Evolutionary conservation across 345 rosid genomes (phyloP).

Genomic region (Eucalyptus coolabah): DNA sequence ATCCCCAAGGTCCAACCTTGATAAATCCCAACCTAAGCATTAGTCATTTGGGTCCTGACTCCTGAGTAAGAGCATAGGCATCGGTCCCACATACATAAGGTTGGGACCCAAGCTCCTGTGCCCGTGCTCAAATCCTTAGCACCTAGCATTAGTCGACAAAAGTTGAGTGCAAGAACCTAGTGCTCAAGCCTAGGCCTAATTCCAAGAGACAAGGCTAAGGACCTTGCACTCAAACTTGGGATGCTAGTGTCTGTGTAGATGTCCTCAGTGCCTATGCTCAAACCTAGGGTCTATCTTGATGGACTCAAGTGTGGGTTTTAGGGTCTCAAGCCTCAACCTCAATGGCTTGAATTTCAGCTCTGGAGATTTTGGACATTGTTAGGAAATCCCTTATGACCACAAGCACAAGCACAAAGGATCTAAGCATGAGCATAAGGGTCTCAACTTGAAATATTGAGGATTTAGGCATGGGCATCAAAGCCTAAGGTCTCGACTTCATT

Average conservation of each 20-base stretch:
- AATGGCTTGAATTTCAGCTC: too few relatives aligned
- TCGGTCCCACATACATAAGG: too few relatives aligned
- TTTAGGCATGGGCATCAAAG: neutral
- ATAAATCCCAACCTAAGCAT: neutral
- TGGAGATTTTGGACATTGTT: too few relatives aligned
- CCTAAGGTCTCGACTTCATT: neutral
- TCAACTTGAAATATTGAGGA: fast-evolving
- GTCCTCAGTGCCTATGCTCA: neutral
- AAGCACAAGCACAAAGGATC: neutral
- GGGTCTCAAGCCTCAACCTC: too few relatives aligned
- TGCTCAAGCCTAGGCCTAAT: neutral
- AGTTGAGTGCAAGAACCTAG: neutral
- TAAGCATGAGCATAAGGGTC: neutral
- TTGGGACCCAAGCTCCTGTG: fast-evolving
- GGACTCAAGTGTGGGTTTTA: too few relatives aligned
- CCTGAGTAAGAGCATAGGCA: neutral
- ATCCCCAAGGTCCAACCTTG: neutral
- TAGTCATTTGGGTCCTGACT: neutral
- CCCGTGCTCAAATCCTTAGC: neutral
- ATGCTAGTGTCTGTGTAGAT: fast-evolving
- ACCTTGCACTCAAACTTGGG: neutral
- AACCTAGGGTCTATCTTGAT: too few relatives aligned
- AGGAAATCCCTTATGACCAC: too few relatives aligned
- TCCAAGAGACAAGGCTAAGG: neutral
- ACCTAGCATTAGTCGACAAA: neutral